Conservation (phyloP, 2,329 filamentous ascomycete species). For the Colletotrichum musae region DNA sequence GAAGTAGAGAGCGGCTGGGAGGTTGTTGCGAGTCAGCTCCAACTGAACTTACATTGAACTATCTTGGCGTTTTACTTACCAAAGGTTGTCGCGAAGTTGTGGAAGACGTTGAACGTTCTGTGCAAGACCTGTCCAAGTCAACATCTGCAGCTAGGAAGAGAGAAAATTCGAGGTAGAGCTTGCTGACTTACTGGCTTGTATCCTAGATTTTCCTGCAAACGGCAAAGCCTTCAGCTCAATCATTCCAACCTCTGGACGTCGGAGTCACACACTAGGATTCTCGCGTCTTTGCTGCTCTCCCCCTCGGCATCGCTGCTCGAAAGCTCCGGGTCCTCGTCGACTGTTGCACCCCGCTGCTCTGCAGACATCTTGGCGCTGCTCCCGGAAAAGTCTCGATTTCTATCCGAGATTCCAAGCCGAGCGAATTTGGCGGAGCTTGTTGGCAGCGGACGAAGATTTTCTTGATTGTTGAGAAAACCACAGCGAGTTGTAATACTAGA, state of each 20-base stretch:
- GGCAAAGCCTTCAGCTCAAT: too few species aligned
- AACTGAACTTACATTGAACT: background rate
- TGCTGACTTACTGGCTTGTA: constrained; percentile 33
- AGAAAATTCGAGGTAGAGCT: background rate
- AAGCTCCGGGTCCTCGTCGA: background rate
- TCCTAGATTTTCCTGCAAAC: constrained; percentile 29
- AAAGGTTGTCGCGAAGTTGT: constrained; percentile 73
- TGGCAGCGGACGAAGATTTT: too few species aligned
- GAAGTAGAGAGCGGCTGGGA: constrained; percentile 64
- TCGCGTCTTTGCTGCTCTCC: constrained; percentile 6
- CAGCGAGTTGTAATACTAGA: too few species aligned
- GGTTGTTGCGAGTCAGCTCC: constrained; percentile 56
- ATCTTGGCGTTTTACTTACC: constrained; percentile 53
- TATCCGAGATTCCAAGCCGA: background rate
- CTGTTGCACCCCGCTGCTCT: constrained; percentile 1
- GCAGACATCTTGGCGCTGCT: constrained; percentile 20
- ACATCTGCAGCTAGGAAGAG: background rate
- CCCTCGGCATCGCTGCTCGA: constrained; percentile 5
- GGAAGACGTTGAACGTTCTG: constrained; percentile 69
- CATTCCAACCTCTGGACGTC: too few species aligned
- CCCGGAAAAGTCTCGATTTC: background rate
- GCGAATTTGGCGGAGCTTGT: background rate
- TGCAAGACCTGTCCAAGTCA: constrained; percentile 63
- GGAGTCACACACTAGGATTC: constrained; percentile 3
- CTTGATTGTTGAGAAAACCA: too few species aligned